Evolutionary conservation across 441 rosid species (phyloP), one percentile per base, ranked within the genome.

Genomic region (Daphne laureola): DNA sequence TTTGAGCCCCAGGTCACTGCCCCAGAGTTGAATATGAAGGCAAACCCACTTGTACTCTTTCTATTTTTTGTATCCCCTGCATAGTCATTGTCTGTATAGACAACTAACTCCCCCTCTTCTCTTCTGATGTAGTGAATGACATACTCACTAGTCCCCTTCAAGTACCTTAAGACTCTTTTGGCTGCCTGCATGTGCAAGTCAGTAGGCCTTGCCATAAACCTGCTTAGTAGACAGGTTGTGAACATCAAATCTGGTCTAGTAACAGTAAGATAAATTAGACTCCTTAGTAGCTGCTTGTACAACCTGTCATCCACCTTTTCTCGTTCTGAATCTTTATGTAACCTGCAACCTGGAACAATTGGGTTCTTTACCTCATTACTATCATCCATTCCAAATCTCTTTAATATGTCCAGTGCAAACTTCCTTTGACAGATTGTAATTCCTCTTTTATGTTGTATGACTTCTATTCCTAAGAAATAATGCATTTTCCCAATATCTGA

Each of bases 11-110:
- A 18, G 1, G 23, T 3, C 23, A 18, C 23, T 18, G 3, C 23
- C 3, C 23, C 23, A 18, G 1, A 18, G 3, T 18, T 18, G 3
- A 46, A 5, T 16, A 53, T 41, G 41, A 62, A 62, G 1, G 54
- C 53, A 62, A 44, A 62, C 7, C 47, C 46, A 18, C 59, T 53
- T 6, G 54, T 62, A 15, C 53, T 54, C n/a, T 44, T 62, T 15
- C 59, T n/a, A 17, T 54, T 53, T 5, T 62, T 52, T 13, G 36
- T 14, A 43, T 53, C 59, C 12, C 66, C 15, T 13, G 46, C 66
- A 62, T 62, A 62, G 18, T 53, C 66, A 44, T 23, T 46, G 14
- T 53, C 35, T 9, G 47, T 54, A 11, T 21, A 62, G 14, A 44
- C 59, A 26, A 53, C 15, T 8, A 62, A 44, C 1, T 44, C 43